Percentiles rank a stretch among this genome's conserved stretches.
phyloP scores from a whole-genome alignment of 192 early-diverging fungal genomes.

The Rhizophlyctis rosea region DNA sequence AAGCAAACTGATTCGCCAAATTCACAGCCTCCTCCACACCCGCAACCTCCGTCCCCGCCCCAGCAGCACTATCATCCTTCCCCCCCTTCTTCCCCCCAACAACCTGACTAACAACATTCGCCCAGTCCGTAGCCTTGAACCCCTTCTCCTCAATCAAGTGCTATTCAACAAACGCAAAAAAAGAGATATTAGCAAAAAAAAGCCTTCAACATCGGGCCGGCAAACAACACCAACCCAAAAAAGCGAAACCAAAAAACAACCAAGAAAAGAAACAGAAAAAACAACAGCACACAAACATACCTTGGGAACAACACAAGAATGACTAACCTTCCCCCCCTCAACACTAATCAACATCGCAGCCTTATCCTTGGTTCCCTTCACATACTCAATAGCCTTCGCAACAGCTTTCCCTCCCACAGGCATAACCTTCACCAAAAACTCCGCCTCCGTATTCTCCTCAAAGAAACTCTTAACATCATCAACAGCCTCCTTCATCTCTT shows the following conservation, averaged over 20 bases:
- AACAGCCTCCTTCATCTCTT: slow-evolving; percentile 75
- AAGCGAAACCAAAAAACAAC: slow-evolving; percentile 5
- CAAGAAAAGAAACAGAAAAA: too few species aligned
- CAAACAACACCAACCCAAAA: background rate
- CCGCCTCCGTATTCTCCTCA: slow-evolving; percentile 58
- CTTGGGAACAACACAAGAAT: slow-evolving; percentile 83
- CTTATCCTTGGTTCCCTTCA: slow-evolving; percentile 81
- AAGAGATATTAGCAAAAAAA: slow-evolving; percentile 13
- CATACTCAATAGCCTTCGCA: slow-evolving; percentile 67
- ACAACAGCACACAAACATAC: too few species aligned
- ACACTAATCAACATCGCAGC: slow-evolving; percentile 80
- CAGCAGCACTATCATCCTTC: slow-evolving; percentile 91
- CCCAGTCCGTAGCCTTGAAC: slow-evolving; percentile 91
- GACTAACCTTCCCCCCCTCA: slow-evolving; percentile 64
- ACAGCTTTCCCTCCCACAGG: slow-evolving; percentile 83
- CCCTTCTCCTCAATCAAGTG: slow-evolving; percentile 67
- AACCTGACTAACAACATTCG: slow-evolving; percentile 71
- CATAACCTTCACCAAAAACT: slow-evolving; percentile 57
- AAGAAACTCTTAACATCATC: slow-evolving; percentile 75
- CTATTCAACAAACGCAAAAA: slow-evolving; percentile 12
- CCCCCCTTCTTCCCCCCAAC: slow-evolving; percentile 94
- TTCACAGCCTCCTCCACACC: slow-evolving; percentile 71
- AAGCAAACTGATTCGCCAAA: slow-evolving; percentile 71
- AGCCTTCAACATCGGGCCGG: background rate
- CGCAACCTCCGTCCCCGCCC: slow-evolving; percentile 68